Conservation (phyloP, 73 alveolate species). For the Paraurostyla sp. region DNA sequence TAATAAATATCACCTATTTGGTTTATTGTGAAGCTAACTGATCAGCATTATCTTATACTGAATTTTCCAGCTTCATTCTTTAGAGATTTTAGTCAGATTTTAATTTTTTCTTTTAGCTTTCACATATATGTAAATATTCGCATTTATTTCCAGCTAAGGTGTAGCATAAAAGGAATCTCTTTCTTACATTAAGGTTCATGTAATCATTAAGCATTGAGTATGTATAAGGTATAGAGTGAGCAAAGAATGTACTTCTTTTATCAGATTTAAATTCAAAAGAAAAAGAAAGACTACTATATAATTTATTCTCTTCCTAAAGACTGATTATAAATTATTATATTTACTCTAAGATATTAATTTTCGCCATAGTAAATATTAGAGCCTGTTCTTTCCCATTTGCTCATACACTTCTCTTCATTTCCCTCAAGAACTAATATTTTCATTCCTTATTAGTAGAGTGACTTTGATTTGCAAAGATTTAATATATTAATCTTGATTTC, state of each 20-base stretch:
- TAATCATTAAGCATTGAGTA: constrained; percentile 81
- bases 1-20: constrained; percentile 30
- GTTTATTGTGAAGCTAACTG: neutral
- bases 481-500: constrained; percentile 61
- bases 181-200: constrained; percentile 10
- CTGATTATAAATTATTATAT: neutral
- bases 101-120: neutral
- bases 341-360: constrained; percentile 39
- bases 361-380: constrained; percentile 19
- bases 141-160: constrained; percentile 50
- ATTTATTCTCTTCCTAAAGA: neutral
- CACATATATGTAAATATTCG: constrained; percentile 25
- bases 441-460: constrained; percentile 69
- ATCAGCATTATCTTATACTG: neutral
- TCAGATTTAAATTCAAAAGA: constrained; percentile 66
- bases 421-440: constrained; percentile 36
- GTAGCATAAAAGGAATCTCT: constrained; percentile 23
- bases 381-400: constrained; percentile 26
- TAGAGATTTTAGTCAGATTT: neutral
- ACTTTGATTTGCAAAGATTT: constrained; percentile 47
- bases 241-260: constrained; percentile 77
- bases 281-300: constrained; percentile 73
- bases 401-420: neutral
- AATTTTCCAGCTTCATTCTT: neutral
- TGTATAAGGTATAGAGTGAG: constrained; percentile 89